Percentiles rank a stretch among this genome's conserved stretches.
These are phyloP conservation scores for Aspergillus ellipticus DNA, from an alignment of 495 filamentous ascomycete species.

Conservation along the genomic window DNA sequence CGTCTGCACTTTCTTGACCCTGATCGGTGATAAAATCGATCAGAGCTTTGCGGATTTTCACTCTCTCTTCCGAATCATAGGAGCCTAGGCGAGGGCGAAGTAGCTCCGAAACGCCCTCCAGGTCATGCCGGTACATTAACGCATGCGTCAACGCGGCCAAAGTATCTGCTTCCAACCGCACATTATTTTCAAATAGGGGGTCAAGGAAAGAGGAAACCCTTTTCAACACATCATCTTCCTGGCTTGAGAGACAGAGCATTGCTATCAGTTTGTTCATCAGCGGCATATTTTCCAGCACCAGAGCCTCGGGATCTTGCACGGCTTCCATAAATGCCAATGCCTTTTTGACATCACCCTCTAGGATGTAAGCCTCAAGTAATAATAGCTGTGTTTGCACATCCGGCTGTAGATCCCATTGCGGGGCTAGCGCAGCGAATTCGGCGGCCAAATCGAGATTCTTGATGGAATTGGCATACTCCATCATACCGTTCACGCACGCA, in stretches of 20 bases:
- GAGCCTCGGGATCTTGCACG: slow-evolving; percentile 49
- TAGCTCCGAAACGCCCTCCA: slow-evolving; percentile 71
- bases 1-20: slow-evolving; percentile 53
- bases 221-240: slow-evolving; percentile 54
- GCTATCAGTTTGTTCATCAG: slow-evolving; percentile 74
- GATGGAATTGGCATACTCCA: slow-evolving; percentile 67
- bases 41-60: slow-evolving; percentile 57
- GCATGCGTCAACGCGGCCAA: slow-evolving; percentile 64
- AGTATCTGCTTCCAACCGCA: slow-evolving; percentile 65
- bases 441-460: slow-evolving; percentile 69
- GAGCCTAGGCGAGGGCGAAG: slow-evolving; percentile 62
- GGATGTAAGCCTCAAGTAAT: slow-evolving; percentile 70
- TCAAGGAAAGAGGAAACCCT: slow-evolving; percentile 68
- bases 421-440: slow-evolving; percentile 62
- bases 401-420: slow-evolving; percentile 58
- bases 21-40: slow-evolving; percentile 61
- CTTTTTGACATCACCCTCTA: slow-evolving; percentile 63
- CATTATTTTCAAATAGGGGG: slow-evolving; percentile 68
- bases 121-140: slow-evolving; percentile 69
- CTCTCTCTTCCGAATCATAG: slow-evolving; percentile 62
- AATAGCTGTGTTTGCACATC: slow-evolving; percentile 65
- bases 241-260: slow-evolving; percentile 57
- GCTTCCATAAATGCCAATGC: slow-evolving; percentile 60
- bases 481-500: slow-evolving; percentile 68
- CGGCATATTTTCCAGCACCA: slow-evolving; percentile 54